Percentiles rank a stretch among this genome's conserved stretches.
Evolutionary conservation across 768 basidiomycete species (phyloP).

Genomic region (Pleurotus sapidus): DNA sequence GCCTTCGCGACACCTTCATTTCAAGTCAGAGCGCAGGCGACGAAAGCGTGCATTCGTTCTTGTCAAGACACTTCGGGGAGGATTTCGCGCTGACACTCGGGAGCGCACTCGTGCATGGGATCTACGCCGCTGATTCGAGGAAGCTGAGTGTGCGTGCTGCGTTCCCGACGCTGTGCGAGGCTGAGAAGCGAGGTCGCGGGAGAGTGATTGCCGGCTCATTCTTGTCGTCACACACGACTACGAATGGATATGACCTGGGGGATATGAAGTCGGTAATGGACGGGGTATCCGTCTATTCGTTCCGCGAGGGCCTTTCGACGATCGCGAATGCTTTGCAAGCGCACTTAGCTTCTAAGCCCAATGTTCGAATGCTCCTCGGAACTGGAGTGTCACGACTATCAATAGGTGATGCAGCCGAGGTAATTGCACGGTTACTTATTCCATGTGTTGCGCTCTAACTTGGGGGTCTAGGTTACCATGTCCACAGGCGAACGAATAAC

Average conservation of each 20-base stretch:
- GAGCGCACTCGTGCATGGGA: constrained; percentile 85
- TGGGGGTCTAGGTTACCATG: constrained; percentile 25
- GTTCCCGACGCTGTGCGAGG: constrained; percentile 71
- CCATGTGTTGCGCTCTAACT: constrained; percentile 4
- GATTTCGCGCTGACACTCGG: constrained; percentile 72
- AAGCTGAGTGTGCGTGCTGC: constrained; percentile 71
- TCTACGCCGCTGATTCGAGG: constrained; percentile 87
- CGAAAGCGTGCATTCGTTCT: constrained; percentile 78
- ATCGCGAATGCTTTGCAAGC: constrained; percentile 56
- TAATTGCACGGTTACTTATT: constrained; percentile 21
- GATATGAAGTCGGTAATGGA: constrained; percentile 45
- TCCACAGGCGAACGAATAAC: constrained; percentile 27
- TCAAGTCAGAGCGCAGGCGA: constrained; percentile 44
- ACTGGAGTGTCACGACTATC: constrained; percentile 35
- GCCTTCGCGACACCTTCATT: constrained; percentile 63
- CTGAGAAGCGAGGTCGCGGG: constrained; percentile 65
- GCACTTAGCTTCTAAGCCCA: constrained; percentile 41
- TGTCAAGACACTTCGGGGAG: constrained; percentile 70
- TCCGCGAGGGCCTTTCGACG: constrained; percentile 71
- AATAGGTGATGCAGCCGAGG: constrained; percentile 41
- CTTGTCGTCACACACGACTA: constrained; percentile 9
- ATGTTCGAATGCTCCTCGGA: constrained; percentile 55
- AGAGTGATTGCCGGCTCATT: constrained; percentile 66
- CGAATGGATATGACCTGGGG: constrained; percentile 45
- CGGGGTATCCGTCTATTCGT: constrained; percentile 75